A percentile compares a stretch with the other conserved stretches of the same genome.
These are phyloP conservation scores for Fusarium sp. DNA, from an alignment of 2,329 filamentous ascomycete genomes.

Conservation along the genomic window DNA sequence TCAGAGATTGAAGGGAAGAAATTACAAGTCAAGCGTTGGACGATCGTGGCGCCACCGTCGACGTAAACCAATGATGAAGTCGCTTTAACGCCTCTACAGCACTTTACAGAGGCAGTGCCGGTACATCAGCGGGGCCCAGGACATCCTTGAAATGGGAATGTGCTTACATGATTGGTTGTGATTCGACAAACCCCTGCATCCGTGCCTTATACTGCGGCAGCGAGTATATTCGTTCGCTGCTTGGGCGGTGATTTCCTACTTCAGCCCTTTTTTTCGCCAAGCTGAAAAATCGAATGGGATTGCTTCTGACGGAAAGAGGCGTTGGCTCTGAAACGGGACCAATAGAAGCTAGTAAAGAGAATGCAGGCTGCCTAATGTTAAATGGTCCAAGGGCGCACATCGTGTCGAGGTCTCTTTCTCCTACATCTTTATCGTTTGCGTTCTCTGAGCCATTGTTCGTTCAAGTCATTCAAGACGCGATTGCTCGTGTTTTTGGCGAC, in stretches of 20 bases:
- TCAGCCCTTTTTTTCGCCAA: background rate
- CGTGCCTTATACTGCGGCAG: background rate
- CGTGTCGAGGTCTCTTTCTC: background rate
- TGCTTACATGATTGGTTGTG: background rate
- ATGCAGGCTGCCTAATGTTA: conserved; percentile 2
- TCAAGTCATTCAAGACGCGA: background rate
- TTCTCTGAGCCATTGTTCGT: background rate
- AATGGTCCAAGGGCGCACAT: conserved; percentile 3
- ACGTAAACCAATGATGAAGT: background rate
- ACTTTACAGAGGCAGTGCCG: conserved; percentile 26
- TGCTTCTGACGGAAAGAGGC: background rate
- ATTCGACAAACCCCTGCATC: background rate
- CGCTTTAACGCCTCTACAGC: background rate
- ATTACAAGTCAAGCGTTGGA: conserved; percentile 1
- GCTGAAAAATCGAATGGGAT: background rate
- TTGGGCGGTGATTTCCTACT: background rate
- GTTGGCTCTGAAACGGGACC: background rate
- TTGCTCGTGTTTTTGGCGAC: background rate
- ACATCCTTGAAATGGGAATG: background rate
- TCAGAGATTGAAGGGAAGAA: background rate
- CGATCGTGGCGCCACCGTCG: background rate
- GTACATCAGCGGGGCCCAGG: background rate
- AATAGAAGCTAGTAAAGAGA: background rate
- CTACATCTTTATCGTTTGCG: background rate
- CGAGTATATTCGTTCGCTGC: background rate